Evolutionary conservation across 2,329 filamentous ascomycete species (phyloP).

Genomic region (Penicillium concentricum): DNA sequence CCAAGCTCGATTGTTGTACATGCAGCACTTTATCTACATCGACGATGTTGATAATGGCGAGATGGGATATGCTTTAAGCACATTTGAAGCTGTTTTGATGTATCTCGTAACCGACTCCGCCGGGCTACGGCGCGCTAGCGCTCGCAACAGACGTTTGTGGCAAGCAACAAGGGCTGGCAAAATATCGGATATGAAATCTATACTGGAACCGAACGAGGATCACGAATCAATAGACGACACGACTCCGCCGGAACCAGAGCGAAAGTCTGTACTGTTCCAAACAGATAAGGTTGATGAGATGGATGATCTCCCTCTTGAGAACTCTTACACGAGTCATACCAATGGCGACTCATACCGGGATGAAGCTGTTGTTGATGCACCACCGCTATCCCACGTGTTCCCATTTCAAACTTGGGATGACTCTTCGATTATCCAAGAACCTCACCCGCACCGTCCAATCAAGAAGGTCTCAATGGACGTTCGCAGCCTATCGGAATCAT

Average conservation of each 20-base stretch:
- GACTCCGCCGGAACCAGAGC: slow-evolving; percentile 41
- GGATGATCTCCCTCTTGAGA: slow-evolving; percentile 23
- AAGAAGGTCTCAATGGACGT: slow-evolving; percentile 90
- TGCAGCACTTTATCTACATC: slow-evolving; percentile 95
- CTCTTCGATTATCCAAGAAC: slow-evolving; percentile 42
- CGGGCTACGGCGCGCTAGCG: slow-evolving; percentile 78
- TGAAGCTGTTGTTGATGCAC: slow-evolving; percentile 27
- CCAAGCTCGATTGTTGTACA: slow-evolving; percentile 86
- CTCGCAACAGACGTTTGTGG: slow-evolving; percentile 83
- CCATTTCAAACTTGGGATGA: slow-evolving; percentile 71
- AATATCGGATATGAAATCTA: slow-evolving; percentile 68
- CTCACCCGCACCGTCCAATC: slow-evolving; percentile 49
- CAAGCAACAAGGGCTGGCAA: slow-evolving; percentile 78
- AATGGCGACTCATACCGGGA: slow-evolving; percentile 17
- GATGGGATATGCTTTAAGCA: slow-evolving; percentile 93
- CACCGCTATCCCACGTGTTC: slow-evolving; percentile 75
- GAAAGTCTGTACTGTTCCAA: slow-evolving; percentile 31
- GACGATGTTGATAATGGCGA: slow-evolving; percentile 97
- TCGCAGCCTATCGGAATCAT: slow-evolving; percentile 82
- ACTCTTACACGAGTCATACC: slow-evolving; percentile 22
- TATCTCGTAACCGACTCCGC: slow-evolving; percentile 83
- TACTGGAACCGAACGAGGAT: slow-evolving; percentile 70
- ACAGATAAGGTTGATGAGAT: slow-evolving; percentile 35
- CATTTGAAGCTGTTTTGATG: slow-evolving; percentile 87
- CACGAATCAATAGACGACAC: slow-evolving; percentile 36